phyloP scores from a whole-genome alignment of 805 yeast species.

The Candida bentonensis region DNA sequence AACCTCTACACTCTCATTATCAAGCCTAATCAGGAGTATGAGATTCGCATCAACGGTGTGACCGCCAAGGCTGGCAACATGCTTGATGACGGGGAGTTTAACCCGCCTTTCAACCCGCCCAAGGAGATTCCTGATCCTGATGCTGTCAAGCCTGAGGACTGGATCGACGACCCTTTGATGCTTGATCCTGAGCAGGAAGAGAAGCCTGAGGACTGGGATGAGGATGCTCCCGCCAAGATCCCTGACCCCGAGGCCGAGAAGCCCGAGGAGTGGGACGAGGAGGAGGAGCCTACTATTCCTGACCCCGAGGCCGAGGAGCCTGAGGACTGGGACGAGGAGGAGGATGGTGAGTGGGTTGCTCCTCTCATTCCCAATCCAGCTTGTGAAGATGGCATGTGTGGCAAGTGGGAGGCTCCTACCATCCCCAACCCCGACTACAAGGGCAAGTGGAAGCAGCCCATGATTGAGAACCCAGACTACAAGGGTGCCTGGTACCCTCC shows the following conservation, averaged over 20 bases:
- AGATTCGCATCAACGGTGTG: slow-evolving; percentile 73
- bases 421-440: slow-evolving; percentile 55
- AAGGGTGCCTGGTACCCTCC: slow-evolving; percentile 69
- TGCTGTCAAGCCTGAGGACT: slow-evolving; percentile 58
- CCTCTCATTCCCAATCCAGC: slow-evolving; percentile 61
- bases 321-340: slow-evolving; percentile 77
- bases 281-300: slow-evolving; percentile 37
- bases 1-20: slow-evolving; percentile 67
- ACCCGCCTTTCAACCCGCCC: slow-evolving; percentile 62
- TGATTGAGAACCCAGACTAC: slow-evolving; percentile 59
- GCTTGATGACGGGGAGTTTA: slow-evolving; percentile 37
- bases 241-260: slow-evolving; percentile 51
- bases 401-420: slow-evolving; percentile 59
- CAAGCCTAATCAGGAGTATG: slow-evolving; percentile 50
- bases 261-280: slow-evolving; percentile 76
- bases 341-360: slow-evolving; percentile 75
- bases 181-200: slow-evolving; percentile 49
- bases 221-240: slow-evolving; percentile 45
- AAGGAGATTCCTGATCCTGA: slow-evolving; percentile 39
- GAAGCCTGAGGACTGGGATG: slow-evolving; percentile 84
- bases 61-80: slow-evolving; percentile 58
- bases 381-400: slow-evolving; percentile 64
- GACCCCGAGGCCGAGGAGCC: slow-evolving; percentile 62
- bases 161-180: slow-evolving; percentile 61
- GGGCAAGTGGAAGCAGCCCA: slow-evolving; percentile 69